Base-by-base conservation (phyloP, 129 eudicot genomes). In the Artemisia annua region DNA sequence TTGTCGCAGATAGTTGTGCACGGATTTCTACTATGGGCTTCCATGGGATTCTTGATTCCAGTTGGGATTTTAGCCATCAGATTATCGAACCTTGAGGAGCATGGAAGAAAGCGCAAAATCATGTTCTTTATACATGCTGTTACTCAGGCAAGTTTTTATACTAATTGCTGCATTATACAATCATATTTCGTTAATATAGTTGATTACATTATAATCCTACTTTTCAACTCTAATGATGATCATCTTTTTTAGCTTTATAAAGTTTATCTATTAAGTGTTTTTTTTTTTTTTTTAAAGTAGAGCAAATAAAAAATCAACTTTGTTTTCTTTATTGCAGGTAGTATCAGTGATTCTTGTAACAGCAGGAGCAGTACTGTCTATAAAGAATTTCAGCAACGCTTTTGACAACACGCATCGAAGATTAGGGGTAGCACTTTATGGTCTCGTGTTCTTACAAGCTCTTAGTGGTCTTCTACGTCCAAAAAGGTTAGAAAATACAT, bases 41-140 rank as follows among this genome's bases (percentile, higher is more conserved):
- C 99, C 1, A 72, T 94, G 88, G 99, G 99, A 10, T 88, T 94
- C 78, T 82, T 94, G 62, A 83, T 81, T 82, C 99, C 99, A 7
- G 22, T 85, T 49, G 92, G 93, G 44, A 85, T 86, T 53, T 83
- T 94, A 22, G 58, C 81, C 22, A 86, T 86, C 53, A 88, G 97
- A 80, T 79, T 84, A 85, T 79, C 91, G 11, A 88, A 84, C 30
- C 73, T 69, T 72, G 96, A 86, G 44, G 66, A 83, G 76, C 67
- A 71, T 58, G 88, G 85, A 54, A 83, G 83, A 78, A 88, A 81
- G 80, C 77, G 79, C 6, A 86, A 75, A 63, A 75, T 88, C 73
- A 64, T 82, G 58, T 82, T 90, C 81, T 86, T 85, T 73, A 68
- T 78, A 66, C 99, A 94, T 86, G 84, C 84, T 39, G 62, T 62